Evolutionary conservation across 192 early-diverging fungal species (phyloP), one percentile per base, ranked within the genome.

Genomic region (Entomortierella parvispora): DNA sequence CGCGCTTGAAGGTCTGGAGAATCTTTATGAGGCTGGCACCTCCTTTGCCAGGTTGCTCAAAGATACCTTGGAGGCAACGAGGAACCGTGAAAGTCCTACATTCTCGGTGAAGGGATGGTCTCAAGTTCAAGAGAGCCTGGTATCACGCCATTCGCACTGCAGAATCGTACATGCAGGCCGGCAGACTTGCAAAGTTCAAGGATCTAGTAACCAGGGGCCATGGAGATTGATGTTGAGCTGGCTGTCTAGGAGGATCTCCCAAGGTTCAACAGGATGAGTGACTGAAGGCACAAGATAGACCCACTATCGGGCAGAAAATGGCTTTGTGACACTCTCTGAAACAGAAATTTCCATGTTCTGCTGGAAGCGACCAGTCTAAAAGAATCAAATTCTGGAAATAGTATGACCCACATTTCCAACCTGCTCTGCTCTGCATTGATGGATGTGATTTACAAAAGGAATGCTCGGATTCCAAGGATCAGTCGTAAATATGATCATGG

Each of bases 41-140:
- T 9, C 31, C 12, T 15, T 6, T 17, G 28, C 20, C 1, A 32
- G 49, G 5, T 3, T 48, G 33, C 22, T 52, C 46, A 63, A 63
- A 8, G 37, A 63, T 34, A 18, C 61, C 4, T 26, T 20, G 47
- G 49, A n/a, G 61, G 15, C 32, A 2, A 56, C 18, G 32, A 56
- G 18, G 34, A 37, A 7, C 48, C 28, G 23, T 47, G 47, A 52
- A 50, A 23, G 12, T 14, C 46, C 20, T 34, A 34, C 11, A 42
- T 63, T 52, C 49, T 40, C n/a, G 7, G 37, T 26, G 3, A 48
- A 50, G 40, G 33, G 61, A 52, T 20, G 49, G 48, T 25, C 22
- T 63, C 61, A 63, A 52, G 34, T 63, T 42, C 10, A 51, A 63
- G 49, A 5, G 31, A 11, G 37, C 23, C 34, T 63, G 48, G 61